phyloP scores from a whole-genome alignment of 2,329 filamentous ascomycete genomes.

The Clonostachys byssicola region DNA sequence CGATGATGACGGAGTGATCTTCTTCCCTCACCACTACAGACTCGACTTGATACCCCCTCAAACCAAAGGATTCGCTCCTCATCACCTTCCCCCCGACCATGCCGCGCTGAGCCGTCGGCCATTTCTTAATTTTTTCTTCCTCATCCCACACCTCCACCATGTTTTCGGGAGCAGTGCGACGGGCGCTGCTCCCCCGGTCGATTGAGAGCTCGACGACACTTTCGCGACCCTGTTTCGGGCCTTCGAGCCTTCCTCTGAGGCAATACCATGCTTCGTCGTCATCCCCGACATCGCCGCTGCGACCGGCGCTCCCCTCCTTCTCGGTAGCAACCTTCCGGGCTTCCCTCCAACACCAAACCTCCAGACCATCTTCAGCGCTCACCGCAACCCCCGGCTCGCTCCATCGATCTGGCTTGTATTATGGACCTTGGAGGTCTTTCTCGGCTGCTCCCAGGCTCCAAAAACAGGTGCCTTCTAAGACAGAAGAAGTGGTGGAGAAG shows the following conservation, averaged over 20 bases:
- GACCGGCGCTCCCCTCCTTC: conserved; percentile 15
- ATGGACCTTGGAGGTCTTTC: conserved; percentile 17
- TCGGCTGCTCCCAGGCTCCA: conserved; percentile 15
- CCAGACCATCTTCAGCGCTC: no score
- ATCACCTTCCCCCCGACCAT: no score
- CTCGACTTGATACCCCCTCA: no score
- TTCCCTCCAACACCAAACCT: no score
- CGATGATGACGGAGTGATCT: background rate
- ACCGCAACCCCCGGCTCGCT: background rate
- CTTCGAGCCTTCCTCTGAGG: no score
- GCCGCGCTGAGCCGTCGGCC: no score
- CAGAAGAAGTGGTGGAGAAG: conserved; percentile 11
- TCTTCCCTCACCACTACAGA: conserved; percentile 18
- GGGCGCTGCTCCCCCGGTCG: conserved; percentile 42
- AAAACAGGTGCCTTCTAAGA: conserved; percentile 16
- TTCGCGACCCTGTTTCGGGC: background rate
- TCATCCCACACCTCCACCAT: conserved; percentile 17
- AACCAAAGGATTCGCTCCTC: no score
- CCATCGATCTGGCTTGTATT: background rate
- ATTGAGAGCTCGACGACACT: conserved; percentile 14
- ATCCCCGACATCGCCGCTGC: background rate
- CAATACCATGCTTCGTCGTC: no score
- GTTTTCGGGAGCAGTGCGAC: conserved; percentile 44
- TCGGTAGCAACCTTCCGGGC: conserved; percentile 9
- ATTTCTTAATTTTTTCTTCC: no score